Percentiles rank a stretch among this genome's conserved stretches.
Evolutionary conservation across 495 filamentous ascomycete genomes (phyloP).

Genomic region (Chaetomium tenue): DNA sequence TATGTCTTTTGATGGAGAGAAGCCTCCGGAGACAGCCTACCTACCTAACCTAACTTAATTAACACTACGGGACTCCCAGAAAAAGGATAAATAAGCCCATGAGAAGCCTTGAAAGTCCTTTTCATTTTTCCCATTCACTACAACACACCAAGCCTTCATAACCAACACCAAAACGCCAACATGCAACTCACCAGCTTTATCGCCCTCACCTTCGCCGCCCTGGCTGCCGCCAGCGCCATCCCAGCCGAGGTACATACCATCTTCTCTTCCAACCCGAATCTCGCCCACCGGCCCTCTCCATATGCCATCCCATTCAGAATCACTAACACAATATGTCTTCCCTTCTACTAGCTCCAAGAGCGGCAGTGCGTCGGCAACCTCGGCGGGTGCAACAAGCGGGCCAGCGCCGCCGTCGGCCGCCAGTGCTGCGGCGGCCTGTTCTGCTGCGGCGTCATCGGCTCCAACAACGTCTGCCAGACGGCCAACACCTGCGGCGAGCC

Average conservation of each 20-base stretch:
- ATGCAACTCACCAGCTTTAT: constrained; percentile 4
- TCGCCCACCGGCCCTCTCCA: too few species aligned
- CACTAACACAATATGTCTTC: neutral
- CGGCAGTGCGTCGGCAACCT: neutral
- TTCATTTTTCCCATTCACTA: neutral
- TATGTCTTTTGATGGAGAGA: neutral
- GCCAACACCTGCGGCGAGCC: constrained; percentile 5
- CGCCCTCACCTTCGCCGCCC: constrained; percentile 4
- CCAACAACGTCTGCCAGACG: constrained; percentile 8
- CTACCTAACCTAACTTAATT: too few species aligned
- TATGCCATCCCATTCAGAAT: too few species aligned
- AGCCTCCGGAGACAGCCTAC: neutral
- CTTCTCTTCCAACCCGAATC: too few species aligned
- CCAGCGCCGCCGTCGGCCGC: constrained; percentile 3
- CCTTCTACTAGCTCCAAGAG: neutral
- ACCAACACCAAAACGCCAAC: neutral
- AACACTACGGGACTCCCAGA: neutral
- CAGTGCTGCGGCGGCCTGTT: constrained; percentile 7
- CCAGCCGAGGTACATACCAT: neutral
- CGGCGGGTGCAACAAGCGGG: neutral
- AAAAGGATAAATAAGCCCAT: neutral
- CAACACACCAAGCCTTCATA: neutral
- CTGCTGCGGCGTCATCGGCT: neutral
- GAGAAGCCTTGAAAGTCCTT: neutral
- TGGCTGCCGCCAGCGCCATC: neutral